Evolutionary conservation across 345 rosid species (phyloP).

Genomic region (Durio zibethinus): DNA sequence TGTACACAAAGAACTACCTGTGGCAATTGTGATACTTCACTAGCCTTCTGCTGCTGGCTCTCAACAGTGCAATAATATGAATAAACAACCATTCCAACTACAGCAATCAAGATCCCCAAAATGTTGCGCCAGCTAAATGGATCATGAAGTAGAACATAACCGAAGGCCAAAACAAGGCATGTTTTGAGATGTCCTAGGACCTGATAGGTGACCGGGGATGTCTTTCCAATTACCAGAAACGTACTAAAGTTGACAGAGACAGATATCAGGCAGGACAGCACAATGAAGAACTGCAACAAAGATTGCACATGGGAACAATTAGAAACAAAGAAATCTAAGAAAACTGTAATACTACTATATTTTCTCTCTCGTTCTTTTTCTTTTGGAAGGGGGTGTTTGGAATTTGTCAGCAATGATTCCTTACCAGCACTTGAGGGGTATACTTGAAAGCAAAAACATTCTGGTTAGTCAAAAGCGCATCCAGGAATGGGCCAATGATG

Average conservation of each 20-base stretch:
- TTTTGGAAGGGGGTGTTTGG: neutral
- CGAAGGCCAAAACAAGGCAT: slow-evolving; percentile 95
- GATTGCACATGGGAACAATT: slow-evolving; percentile 13
- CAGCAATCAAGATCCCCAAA: slow-evolving; percentile 87
- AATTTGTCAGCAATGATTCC: slow-evolving; percentile 17
- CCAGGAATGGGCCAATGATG: slow-evolving; percentile 89
- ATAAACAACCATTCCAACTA: slow-evolving; percentile 91
- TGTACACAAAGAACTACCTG: slow-evolving; percentile 43
- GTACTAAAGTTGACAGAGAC: slow-evolving; percentile 99
- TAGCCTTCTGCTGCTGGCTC: slow-evolving; percentile 86
- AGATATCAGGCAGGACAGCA: slow-evolving; percentile 94
- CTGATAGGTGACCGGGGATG: slow-evolving; percentile 99
- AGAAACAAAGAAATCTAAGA: slow-evolving; percentile 10
- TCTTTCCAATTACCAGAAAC: slow-evolving; percentile 95
- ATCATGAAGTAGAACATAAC: slow-evolving; percentile 82
- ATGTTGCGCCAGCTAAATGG: slow-evolving; percentile 98
- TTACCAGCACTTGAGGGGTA: slow-evolving; percentile 95
- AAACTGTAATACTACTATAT: neutral
- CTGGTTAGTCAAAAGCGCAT: slow-evolving; percentile 83
- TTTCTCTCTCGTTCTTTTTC: neutral
- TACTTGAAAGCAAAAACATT: slow-evolving; percentile 97
- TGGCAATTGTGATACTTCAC: slow-evolving; percentile 60
- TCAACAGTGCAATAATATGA: slow-evolving; percentile 76
- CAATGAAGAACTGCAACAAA: slow-evolving; percentile 94
- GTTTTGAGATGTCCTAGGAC: slow-evolving; percentile 99